Conservation (phyloP, 192 early-diverging fungal species). For the Podila horticola region DNA sequence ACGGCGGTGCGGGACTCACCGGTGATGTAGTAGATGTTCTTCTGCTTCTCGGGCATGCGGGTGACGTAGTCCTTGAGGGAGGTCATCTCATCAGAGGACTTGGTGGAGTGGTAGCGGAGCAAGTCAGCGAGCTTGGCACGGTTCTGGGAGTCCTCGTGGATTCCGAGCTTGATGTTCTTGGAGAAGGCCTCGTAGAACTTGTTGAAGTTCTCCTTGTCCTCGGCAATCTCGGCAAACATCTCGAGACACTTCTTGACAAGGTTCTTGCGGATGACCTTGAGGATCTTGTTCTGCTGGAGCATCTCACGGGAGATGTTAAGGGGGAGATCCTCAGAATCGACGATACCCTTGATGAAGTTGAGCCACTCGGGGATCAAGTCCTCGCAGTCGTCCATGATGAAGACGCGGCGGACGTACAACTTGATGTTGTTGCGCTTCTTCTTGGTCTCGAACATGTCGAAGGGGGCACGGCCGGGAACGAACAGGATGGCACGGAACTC, state of each 20-base stretch:
- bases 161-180: slow-evolving; percentile 99
- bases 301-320: slow-evolving; percentile 99
- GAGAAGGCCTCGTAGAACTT: slow-evolving; percentile 99
- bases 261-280: slow-evolving; percentile 99
- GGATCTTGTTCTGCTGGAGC: slow-evolving; percentile 99
- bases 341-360: slow-evolving; percentile 99
- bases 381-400: slow-evolving; percentile 99
- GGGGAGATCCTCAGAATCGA: slow-evolving; percentile 99
- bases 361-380: slow-evolving; percentile 99
- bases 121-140: slow-evolving; percentile 96
- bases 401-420: slow-evolving; percentile 99
- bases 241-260: slow-evolving; percentile 99
- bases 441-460: slow-evolving; percentile 98
- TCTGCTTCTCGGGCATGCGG: slow-evolving; percentile 99
- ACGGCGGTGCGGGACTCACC: slow-evolving; percentile 94
- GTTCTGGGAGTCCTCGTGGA: slow-evolving; percentile 99
- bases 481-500: slow-evolving; percentile 99
- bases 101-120: slow-evolving; percentile 98
- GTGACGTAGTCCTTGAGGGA: slow-evolving; percentile 99
- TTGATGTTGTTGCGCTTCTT: slow-evolving; percentile 99
- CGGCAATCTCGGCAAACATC: slow-evolving; percentile 96
- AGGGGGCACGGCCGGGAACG: slow-evolving; percentile 95
- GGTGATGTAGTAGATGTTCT: slow-evolving; percentile 99
- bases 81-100: slow-evolving; percentile 97
- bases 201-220: slow-evolving; percentile 98